Percentiles rank a stretch among this genome's conserved stretches.
phyloP scores from a whole-genome alignment of 805 yeast genomes.

The Candida verbasci region DNA sequence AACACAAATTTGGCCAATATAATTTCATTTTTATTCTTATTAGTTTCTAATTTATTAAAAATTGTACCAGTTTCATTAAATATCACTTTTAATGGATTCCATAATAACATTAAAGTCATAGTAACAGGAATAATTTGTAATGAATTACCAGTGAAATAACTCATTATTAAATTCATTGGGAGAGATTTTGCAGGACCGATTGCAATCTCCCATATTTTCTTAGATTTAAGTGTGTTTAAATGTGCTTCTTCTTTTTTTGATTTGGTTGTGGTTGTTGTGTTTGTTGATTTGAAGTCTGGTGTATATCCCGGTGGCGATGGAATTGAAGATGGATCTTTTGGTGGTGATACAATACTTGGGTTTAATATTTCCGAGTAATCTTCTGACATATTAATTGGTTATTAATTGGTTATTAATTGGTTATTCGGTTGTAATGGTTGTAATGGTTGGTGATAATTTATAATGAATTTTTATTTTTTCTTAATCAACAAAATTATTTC shows the following conservation, averaged over 20 bases:
- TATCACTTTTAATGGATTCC: conserved; percentile 74
- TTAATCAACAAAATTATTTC: neutral
- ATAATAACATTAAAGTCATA: conserved; percentile 80
- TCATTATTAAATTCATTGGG: conserved; percentile 90
- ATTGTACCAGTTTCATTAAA: conserved; percentile 46
- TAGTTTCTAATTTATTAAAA: conserved; percentile 47
- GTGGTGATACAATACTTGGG: neutral
- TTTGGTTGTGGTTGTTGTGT: conserved; percentile 2
- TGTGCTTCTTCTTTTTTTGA: conserved; percentile 10
- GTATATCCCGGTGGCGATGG: conserved; percentile 15
- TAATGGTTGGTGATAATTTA: neutral
- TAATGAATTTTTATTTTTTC: neutral
- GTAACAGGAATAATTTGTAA: conserved; percentile 87
- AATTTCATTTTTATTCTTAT: conserved; percentile 28
- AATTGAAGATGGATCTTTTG: conserved; percentile 1
- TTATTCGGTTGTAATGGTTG: no score
- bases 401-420: no score
- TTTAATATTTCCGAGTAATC: neutral
- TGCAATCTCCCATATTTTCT: conserved; percentile 87
- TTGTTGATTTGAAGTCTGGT: no score
- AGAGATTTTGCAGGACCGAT: conserved; percentile 72
- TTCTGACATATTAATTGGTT: neutral
- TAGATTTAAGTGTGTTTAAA: conserved; percentile 39
- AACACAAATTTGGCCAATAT: conserved; percentile 20
- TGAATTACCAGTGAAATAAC: conserved; percentile 88